A percentile compares a stretch with the other conserved stretches of the same genome.
Evolutionary conservation across 768 basidiomycete genomes (phyloP).

Genomic region (Porpolomopsis calyptriformis): DNA sequence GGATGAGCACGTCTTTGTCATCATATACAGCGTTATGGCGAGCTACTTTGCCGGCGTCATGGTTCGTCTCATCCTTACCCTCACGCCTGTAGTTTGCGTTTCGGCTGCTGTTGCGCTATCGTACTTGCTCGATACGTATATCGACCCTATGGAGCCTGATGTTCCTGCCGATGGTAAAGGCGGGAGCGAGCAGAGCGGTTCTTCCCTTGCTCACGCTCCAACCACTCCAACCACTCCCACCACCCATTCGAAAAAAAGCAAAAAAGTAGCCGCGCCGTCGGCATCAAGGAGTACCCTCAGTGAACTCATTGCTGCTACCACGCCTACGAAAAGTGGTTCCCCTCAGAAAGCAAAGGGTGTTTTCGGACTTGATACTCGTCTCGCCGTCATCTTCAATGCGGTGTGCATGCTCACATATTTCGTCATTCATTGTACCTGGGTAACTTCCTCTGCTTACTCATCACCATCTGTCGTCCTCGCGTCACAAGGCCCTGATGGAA

Average conservation of each 20-base stretch:
- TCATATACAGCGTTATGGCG: constrained; percentile 91
- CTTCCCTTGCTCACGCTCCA: too few species aligned
- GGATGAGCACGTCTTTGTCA: constrained; percentile 96
- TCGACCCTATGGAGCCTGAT: constrained; percentile 71
- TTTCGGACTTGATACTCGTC: constrained; percentile 76
- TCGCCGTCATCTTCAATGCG: constrained; percentile 64
- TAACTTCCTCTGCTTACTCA: constrained; percentile 89
- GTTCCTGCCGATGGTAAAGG: constrained; percentile 22
- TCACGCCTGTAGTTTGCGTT: constrained; percentile 96
- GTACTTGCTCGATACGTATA: constrained; percentile 76
- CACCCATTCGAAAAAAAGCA: constrained; percentile 45
- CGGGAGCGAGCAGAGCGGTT: too few species aligned
- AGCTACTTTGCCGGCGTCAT: constrained; percentile 99
- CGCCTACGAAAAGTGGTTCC: constrained; percentile 24
- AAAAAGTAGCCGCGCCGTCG: constrained; percentile 32
- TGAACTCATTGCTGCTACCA: constrained; percentile 32
- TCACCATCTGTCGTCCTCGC: constrained; percentile 95
- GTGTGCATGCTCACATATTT: constrained; percentile 77
- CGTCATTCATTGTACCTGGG: constrained; percentile 95
- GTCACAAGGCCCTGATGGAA: constrained; percentile 69
- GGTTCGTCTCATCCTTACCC: constrained; percentile 96
- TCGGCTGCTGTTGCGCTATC: constrained; percentile 86
- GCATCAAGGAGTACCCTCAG: constrained; percentile 23
- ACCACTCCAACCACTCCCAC: constrained; percentile 20
- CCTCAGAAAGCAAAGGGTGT: constrained; percentile 51